Evolutionary conservation across 192 early-diverging fungal species (phyloP).

Genomic region (Coemansia sp.): DNA sequence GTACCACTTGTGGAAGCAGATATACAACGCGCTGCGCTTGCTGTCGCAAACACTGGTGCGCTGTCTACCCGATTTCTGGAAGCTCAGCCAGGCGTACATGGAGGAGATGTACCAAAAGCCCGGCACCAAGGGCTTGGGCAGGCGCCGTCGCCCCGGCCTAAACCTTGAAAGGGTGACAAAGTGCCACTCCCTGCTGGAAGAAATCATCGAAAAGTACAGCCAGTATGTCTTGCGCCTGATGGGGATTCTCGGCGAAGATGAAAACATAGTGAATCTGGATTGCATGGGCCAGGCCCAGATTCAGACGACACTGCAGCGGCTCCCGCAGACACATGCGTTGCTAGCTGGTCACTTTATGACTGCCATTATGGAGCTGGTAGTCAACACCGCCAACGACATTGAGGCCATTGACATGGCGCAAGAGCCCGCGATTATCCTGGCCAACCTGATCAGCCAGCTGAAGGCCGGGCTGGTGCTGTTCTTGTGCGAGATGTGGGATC

Average conservation of each 20-base stretch:
- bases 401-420: conserved; percentile 69
- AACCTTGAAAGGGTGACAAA: conserved; percentile 51
- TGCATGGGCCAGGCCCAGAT: conserved; percentile 17
- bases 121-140: conserved; percentile 29
- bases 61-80: conserved; percentile 90
- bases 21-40: conserved; percentile 63
- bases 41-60: conserved; percentile 73
- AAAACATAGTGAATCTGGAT: conserved; percentile 20
- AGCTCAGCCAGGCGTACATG: conserved; percentile 79
- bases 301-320: conserved; percentile 31
- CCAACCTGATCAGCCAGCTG: conserved; percentile 68
- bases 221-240: conserved; percentile 44
- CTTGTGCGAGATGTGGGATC: conserved; percentile 72
- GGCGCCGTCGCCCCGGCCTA: conserved; percentile 42
- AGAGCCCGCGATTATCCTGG: conserved; percentile 66
- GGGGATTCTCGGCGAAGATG: conserved; percentile 39
- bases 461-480: conserved; percentile 70
- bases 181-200: conserved; percentile 49
- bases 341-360: conserved; percentile 72
- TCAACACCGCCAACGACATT: conserved; percentile 75
- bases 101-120: conserved; percentile 72
- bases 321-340: conserved; percentile 58
- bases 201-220: conserved; percentile 46
- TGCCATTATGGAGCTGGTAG: conserved; percentile 70
- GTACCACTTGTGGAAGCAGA: conserved; percentile 70